Evolutionary conservation across 2,329 filamentous ascomycete species (phyloP).

Genomic region (Stagonosporopsis tanaceti): DNA sequence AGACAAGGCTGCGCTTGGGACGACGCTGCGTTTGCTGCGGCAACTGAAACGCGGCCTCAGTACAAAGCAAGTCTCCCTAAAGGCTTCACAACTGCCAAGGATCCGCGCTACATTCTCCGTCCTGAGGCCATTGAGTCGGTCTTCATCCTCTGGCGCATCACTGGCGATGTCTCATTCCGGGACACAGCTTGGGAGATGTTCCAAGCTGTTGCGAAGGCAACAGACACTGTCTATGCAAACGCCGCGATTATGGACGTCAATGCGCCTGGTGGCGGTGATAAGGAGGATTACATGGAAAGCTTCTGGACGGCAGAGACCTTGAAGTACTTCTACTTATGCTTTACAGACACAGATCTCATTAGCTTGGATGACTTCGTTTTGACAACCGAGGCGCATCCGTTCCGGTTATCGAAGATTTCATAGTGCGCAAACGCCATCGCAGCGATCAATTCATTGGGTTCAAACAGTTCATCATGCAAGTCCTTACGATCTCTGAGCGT

Average conservation of each 20-base stretch:
- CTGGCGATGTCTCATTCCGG: constrained; percentile 56
- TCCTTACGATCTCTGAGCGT: background rate
- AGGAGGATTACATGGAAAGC: constrained; percentile 57
- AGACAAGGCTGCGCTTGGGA: constrained; percentile 59
- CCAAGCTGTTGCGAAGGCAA: constrained; percentile 50
- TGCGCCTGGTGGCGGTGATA: constrained; percentile 32
- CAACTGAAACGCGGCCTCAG: constrained; percentile 32
- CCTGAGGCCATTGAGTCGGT: constrained; percentile 67
- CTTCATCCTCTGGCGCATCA: constrained; percentile 66
- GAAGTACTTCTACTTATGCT: constrained; percentile 59
- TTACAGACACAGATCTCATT: constrained; percentile 54
- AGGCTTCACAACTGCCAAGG: constrained; percentile 53
- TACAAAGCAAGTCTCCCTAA: constrained; percentile 44
- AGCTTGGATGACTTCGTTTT: constrained; percentile 58
- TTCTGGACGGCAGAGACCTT: constrained; percentile 60
- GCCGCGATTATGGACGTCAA: constrained; percentile 55
- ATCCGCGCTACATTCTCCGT: constrained; percentile 55
- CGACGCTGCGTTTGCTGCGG: constrained; percentile 56
- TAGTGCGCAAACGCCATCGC: background rate
- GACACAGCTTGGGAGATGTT: constrained; percentile 59
- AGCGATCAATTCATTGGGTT: background rate
- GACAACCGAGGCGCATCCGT: constrained; percentile 59
- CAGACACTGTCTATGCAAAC: constrained; percentile 52
- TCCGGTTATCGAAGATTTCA: constrained; percentile 36
- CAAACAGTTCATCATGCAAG: background rate